phyloP scores from a whole-genome alignment of 2,329 filamentous ascomycete species.

The Aschersonia sp. region DNA sequence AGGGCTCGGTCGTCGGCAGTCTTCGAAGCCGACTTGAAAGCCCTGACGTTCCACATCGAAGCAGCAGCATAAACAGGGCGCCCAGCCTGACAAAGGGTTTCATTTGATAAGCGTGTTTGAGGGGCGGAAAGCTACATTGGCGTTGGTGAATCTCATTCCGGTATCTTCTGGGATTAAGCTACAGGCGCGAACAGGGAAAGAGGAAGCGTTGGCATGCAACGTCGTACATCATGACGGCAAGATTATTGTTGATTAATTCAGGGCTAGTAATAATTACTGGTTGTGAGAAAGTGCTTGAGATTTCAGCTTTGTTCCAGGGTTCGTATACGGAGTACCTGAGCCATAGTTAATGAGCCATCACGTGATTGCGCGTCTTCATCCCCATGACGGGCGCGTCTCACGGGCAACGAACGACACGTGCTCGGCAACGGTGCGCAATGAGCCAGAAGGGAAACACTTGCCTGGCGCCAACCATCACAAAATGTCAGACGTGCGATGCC shows the following conservation, averaged over 20 bases:
- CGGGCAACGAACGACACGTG: background rate
- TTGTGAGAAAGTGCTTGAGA: no score
- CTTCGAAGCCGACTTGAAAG: constrained; percentile 24
- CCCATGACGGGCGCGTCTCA: background rate
- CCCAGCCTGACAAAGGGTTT: constrained; percentile 70
- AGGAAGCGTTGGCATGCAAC: no score
- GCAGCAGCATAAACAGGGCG: constrained; percentile 47
- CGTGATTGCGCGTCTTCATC: constrained; percentile 3
- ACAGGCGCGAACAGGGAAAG: no score
- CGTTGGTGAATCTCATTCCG: no score
- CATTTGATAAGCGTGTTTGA: constrained; percentile 1
- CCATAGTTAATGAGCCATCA: background rate
- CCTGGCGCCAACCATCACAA: constrained; percentile 1
- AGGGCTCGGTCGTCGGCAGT: constrained; percentile 28
- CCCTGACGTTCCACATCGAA: constrained; percentile 45
- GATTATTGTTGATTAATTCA: no score
- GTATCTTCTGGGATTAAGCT: no score
- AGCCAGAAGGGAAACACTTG: background rate
- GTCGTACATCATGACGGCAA: no score
- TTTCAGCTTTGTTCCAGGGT: no score
- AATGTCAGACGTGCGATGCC: constrained; percentile 16
- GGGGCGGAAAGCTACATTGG: no score
- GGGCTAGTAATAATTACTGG: no score
- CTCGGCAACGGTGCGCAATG: background rate
- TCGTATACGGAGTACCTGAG: no score